Evolutionary conservation across 768 basidiomycete species (phyloP).

Genomic region (Gyrodon lividus): DNA sequence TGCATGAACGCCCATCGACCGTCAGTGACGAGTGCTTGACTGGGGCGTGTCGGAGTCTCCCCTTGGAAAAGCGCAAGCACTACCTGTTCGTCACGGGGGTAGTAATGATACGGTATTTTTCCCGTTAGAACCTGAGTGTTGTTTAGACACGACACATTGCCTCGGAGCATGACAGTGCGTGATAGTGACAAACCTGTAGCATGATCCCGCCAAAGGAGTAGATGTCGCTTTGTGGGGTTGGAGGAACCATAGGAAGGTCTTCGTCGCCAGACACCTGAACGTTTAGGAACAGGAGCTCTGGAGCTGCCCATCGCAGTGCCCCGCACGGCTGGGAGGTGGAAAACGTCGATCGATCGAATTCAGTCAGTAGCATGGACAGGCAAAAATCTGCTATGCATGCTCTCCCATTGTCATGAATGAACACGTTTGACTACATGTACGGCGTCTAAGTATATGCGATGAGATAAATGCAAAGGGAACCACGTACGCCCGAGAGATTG

Average conservation of each 20-base stretch:
- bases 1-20: slow-evolving; percentile 5
- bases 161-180: background rate
- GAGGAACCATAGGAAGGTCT: background rate
- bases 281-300: slow-evolving; percentile 6
- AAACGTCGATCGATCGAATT: slow-evolving; percentile 32
- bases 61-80: background rate
- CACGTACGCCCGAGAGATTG: slow-evolving; percentile 28
- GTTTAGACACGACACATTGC: too few species aligned
- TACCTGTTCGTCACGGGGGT: background rate
- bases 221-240: slow-evolving; percentile 2
- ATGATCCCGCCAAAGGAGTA: slow-evolving; percentile 6
- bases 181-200: slow-evolving; percentile 4
- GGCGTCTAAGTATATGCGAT: background rate
- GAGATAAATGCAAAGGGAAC: background rate
- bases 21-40: background rate
- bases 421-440: slow-evolving; percentile 40
- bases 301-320: slow-evolving; percentile 8
- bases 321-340: slow-evolving; percentile 25
- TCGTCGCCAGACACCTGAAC: background rate
- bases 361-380: slow-evolving; percentile 39
- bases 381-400: slow-evolving; percentile 49
- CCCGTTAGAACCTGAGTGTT: slow-evolving; percentile 4
- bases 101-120: slow-evolving; percentile 5
- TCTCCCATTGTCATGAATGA: slow-evolving; percentile 42
- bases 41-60: slow-evolving; percentile 1